These are phyloP conservation scores for Leptographium procerum DNA, from an alignment of 2,329 filamentous ascomycete genomes.

Conservation along the genomic window DNA sequence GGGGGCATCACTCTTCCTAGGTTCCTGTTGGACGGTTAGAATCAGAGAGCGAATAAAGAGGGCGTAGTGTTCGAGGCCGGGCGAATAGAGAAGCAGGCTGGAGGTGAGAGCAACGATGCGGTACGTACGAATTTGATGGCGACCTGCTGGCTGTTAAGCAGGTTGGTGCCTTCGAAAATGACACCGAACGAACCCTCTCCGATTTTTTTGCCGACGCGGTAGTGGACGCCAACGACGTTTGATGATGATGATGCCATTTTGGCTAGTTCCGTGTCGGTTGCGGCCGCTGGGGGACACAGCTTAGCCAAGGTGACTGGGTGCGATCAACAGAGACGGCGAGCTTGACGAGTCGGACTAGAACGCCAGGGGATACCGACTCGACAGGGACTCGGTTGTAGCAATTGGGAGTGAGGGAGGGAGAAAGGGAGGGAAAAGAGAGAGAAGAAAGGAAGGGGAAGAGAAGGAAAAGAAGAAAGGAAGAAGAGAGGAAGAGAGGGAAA, in stretches of 20 bases:
- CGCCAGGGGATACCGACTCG: neutral
- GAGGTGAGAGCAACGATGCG: neutral
- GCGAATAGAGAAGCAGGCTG: neutral
- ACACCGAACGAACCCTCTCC: constrained; percentile 98
- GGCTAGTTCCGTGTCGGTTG: neutral
- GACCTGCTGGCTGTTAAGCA: constrained; percentile 97
- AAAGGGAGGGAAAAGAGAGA: neutral
- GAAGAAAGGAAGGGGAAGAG: neutral
- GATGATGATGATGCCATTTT: constrained; percentile 79
- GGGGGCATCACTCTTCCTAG: constrained; percentile 94
- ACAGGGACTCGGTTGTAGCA: neutral
- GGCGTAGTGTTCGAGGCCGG: neutral
- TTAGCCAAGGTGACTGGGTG: neutral
- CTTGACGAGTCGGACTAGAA: neutral
- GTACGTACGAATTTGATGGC: constrained; percentile 93
- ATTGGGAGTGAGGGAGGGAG: neutral
- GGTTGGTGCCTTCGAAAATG: constrained; percentile 96
- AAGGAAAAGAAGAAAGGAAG: neutral
- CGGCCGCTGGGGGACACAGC: neutral
- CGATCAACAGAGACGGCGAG: neutral
- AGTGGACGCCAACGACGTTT: constrained; percentile 97
- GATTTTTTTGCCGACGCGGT: constrained; percentile 98
- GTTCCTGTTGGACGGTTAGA: constrained; percentile 51
- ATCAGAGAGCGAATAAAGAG: neutral
- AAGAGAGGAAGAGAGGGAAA: neutral